Conservation (phyloP, 441 rosid species). For the Jatropha podagrica region DNA sequence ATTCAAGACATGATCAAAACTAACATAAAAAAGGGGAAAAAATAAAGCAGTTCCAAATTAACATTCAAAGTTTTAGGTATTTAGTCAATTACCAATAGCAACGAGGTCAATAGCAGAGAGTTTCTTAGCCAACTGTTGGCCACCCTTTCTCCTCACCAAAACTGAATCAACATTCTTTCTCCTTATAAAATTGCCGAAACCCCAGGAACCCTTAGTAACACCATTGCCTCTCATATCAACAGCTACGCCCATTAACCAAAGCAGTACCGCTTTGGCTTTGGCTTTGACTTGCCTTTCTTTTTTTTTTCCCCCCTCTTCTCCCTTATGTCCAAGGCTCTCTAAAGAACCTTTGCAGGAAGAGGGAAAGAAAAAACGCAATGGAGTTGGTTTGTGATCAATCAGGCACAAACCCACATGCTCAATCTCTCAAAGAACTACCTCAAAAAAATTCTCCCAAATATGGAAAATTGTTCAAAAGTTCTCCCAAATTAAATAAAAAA, state of each 20-base stretch:
- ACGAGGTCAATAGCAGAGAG: constrained; percentile 71
- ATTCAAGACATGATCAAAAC: not conserved
- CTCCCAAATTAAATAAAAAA: not conserved
- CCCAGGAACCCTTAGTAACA: constrained; percentile 19
- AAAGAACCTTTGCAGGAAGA: not conserved
- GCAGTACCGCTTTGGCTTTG: constrained; percentile 1
- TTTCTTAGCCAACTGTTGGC: constrained; percentile 52
- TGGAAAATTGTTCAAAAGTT: no score
- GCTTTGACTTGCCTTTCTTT: not conserved
- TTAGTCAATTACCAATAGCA: constrained; percentile 63
- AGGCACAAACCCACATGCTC: not conserved
- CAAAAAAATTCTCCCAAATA: not conserved
- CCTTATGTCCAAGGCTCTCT: no score
- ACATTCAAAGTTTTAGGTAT: not conserved
- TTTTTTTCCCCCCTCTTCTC: not conserved
- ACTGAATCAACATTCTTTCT: no score
- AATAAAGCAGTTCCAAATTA: not conserved
- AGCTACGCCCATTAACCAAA: constrained; percentile 35
- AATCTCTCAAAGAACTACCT: not conserved
- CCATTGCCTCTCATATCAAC: constrained; percentile 46
- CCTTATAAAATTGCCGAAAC: no score
- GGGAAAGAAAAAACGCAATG: not conserved
- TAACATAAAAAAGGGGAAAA: not conserved
- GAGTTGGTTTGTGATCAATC: not conserved
- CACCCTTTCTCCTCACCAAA: no score